Conservation (phyloP, 116 monocot species). For the Iris pallida region DNA sequence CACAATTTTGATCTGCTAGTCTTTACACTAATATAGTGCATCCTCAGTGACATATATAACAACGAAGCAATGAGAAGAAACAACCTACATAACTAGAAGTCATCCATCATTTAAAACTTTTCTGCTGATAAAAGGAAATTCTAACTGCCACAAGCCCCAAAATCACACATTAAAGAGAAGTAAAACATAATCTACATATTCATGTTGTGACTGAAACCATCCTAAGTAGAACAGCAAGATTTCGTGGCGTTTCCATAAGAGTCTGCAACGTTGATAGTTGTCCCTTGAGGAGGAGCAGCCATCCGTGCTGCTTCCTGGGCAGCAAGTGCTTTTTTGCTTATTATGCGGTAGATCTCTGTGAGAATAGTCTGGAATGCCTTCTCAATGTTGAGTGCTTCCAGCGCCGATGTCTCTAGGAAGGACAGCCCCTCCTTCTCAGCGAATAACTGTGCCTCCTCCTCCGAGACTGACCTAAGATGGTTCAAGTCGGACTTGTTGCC, state of each 20-base stretch:
- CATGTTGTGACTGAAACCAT: not conserved
- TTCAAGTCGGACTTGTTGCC: constrained; percentile 73
- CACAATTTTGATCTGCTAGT: not conserved
- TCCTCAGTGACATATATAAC: not conserved
- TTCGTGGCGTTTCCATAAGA: not conserved
- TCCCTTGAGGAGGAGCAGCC: not conserved
- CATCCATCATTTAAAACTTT: not conserved
- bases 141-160: not conserved
- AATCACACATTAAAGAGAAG: not conserved
- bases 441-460: constrained; percentile 37
- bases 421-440: constrained; percentile 71
- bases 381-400: constrained; percentile 67
- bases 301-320: constrained; percentile 39
- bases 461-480: constrained; percentile 42
- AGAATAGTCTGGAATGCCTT: constrained; percentile 61
- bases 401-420: constrained; percentile 70
- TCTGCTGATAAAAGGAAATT: not conserved
- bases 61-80: not conserved
- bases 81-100: not conserved
- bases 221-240: not conserved
- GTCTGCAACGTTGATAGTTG: not conserved
- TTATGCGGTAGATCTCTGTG: constrained; percentile 58
- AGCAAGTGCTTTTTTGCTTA: constrained; percentile 74
- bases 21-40: not conserved
- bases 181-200: not conserved